Percentiles rank a stretch among this genome's conserved stretches.
These are phyloP conservation scores for Myxozyma melibiosi DNA, from an alignment of 805 yeast species.

Conservation along the genomic window DNA sequence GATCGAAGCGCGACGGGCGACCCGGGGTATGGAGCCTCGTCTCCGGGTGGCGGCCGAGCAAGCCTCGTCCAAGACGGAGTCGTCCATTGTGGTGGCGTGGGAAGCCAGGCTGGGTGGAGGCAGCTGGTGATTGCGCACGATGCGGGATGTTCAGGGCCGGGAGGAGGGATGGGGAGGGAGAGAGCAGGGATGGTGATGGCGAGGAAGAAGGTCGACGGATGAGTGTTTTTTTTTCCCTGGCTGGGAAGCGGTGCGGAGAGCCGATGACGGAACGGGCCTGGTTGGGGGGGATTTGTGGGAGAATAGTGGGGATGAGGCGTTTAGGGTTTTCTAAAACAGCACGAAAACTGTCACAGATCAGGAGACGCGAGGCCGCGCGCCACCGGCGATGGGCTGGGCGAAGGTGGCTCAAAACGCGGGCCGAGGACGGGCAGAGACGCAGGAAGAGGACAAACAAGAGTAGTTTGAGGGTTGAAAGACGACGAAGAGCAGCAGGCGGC, in stretches of 20 bases:
- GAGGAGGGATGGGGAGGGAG: neutral
- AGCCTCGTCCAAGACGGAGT: conserved; percentile 15
- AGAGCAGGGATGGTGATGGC: neutral
- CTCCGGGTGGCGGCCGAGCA: conserved; percentile 2
- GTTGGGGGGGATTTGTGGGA: too few relatives aligned
- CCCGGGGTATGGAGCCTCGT: conserved; percentile 4
- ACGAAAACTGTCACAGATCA: neutral
- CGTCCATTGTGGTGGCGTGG: conserved; percentile 9
- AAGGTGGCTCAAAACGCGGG: too few relatives aligned
- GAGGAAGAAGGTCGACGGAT: too few relatives aligned
- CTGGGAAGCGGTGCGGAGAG: neutral
- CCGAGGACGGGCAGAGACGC: too few relatives aligned
- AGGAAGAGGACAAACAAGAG: too few relatives aligned
- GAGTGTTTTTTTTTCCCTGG: too few relatives aligned
- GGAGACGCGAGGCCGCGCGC: too few relatives aligned
- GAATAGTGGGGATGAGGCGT: neutral
- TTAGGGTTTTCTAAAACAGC: neutral
- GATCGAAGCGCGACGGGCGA: conserved; percentile 23
- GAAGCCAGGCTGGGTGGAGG: neutral
- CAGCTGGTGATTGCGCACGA: neutral
- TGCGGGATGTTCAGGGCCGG: neutral
- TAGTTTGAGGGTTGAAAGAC: too few relatives aligned
- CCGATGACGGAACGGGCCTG: neutral
- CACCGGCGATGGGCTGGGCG: too few relatives aligned
- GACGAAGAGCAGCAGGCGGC: too few relatives aligned